phyloP scores from a whole-genome alignment of 129 eudicot species.

The Gnaphalium uliginosum region DNA sequence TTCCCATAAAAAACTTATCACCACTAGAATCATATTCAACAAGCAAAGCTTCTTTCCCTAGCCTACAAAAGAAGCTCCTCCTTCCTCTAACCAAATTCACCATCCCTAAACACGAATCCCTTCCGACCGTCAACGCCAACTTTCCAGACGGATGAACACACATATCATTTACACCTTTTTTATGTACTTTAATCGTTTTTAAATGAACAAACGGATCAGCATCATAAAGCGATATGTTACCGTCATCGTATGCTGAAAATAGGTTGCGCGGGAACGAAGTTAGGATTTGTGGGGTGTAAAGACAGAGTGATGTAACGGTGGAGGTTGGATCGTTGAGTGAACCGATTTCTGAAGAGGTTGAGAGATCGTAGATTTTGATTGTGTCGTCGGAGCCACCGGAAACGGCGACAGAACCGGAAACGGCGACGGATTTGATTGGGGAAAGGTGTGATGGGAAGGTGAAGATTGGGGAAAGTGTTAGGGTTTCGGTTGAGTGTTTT shows the following conservation, averaged over 20 bases:
- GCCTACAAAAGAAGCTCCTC: slow-evolving; percentile 63
- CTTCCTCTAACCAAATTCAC: slow-evolving; percentile 90
- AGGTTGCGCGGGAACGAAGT: slow-evolving; percentile 73
- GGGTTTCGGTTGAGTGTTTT: slow-evolving; percentile 47
- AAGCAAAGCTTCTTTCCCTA: slow-evolving; percentile 69
- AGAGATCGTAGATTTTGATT: slow-evolving; percentile 85
- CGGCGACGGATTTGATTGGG: slow-evolving; percentile 84
- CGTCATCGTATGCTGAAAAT: slow-evolving; percentile 68
- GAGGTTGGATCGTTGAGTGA: slow-evolving; percentile 64
- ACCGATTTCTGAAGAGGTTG: slow-evolving; percentile 76
- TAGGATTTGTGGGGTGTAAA: slow-evolving; percentile 50
- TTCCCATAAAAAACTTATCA: slow-evolving; percentile 66
- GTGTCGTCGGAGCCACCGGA: slow-evolving; percentile 93
- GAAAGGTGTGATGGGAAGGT: slow-evolving; percentile 88
- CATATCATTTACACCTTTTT: slow-evolving; percentile 59
- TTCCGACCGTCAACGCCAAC: slow-evolving; percentile 74
- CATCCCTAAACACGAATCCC: slow-evolving; percentile 77
- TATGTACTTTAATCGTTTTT: slow-evolving; percentile 62
- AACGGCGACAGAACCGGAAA: slow-evolving; percentile 78
- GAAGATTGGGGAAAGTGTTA: slow-evolving; percentile 75
- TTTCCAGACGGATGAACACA: slow-evolving; percentile 74
- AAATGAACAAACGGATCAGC: slow-evolving; percentile 84
- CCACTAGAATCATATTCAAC: slow-evolving; percentile 55
- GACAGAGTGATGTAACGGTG: slow-evolving; percentile 64
- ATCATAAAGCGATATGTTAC: slow-evolving; percentile 65